Evolutionary conservation across 768 basidiomycete species (phyloP).

Genomic region (Rhizopogon vinicolor): DNA sequence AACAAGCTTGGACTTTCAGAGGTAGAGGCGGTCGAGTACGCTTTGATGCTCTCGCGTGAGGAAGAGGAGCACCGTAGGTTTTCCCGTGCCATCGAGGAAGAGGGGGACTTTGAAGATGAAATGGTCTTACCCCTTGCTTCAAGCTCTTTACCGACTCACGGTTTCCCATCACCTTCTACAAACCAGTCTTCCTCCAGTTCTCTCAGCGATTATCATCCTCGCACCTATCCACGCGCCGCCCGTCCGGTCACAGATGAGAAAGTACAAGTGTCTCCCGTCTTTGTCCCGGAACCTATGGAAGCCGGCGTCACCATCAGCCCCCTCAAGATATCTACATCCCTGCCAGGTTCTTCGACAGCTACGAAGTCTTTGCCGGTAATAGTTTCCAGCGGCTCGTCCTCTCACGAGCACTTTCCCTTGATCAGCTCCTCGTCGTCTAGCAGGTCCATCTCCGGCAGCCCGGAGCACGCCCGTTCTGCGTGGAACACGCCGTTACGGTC

Average conservation of each 20-base stretch:
- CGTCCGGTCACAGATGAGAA: slow-evolving; percentile 40
- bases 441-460: slow-evolving; percentile 10
- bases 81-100: slow-evolving; percentile 37
- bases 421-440: slow-evolving; percentile 24
- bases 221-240: slow-evolving; percentile 23
- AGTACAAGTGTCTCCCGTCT: slow-evolving; percentile 50
- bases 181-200: slow-evolving; percentile 15
- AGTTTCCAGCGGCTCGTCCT: slow-evolving; percentile 9
- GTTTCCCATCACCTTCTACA: slow-evolving; percentile 3
- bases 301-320: slow-evolving; percentile 38
- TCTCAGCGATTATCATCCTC: slow-evolving; percentile 19
- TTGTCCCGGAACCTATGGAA: slow-evolving; percentile 50
- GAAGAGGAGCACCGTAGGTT: slow-evolving; percentile 39
- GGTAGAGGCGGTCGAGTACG: slow-evolving; percentile 71
- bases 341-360: slow-evolving; percentile 3
- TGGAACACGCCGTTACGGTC: slow-evolving; percentile 36
- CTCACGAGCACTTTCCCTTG: slow-evolving; percentile 29
- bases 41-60: slow-evolving; percentile 81
- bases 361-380: slow-evolving; percentile 5
- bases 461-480: slow-evolving; percentile 22
- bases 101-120: slow-evolving; percentile 46
- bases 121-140: slow-evolving; percentile 17
- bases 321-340: slow-evolving; percentile 8
- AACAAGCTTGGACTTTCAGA: slow-evolving; percentile 69
- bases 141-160: slow-evolving; percentile 12